phyloP scores from a whole-genome alignment of 2,329 filamentous ascomycete genomes.

The Clarireedia monteithiana region DNA sequence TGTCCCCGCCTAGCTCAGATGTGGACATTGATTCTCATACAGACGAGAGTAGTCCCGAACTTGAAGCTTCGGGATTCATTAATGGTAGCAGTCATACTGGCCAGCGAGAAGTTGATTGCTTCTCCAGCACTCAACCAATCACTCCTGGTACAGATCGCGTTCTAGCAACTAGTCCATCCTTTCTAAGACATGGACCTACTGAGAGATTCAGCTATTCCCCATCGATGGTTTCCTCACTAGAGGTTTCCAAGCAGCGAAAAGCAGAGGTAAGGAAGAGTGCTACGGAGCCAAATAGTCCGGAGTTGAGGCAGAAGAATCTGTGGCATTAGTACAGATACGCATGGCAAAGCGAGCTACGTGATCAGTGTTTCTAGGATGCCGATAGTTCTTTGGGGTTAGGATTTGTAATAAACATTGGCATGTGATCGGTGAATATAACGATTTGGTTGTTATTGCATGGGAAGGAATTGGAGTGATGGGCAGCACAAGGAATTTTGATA shows the following conservation, averaged over 20 bases:
- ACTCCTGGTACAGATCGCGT: slow-evolving; percentile 23
- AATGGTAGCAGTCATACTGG: neutral
- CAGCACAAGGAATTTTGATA: too few species aligned
- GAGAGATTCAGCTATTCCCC: slow-evolving; percentile 7
- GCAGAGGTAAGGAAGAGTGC: neutral
- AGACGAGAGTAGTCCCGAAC: slow-evolving; percentile 25
- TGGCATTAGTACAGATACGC: slow-evolving; percentile 11
- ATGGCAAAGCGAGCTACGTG: neutral
- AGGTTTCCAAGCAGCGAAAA: neutral
- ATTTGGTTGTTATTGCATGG: too few species aligned
- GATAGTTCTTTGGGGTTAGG: too few species aligned
- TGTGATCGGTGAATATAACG: too few species aligned
- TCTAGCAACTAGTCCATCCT: slow-evolving; percentile 23
- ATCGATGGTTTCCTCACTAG: neutral
- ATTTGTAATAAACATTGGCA: too few species aligned
- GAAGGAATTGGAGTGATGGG: too few species aligned
- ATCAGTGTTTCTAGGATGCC: neutral
- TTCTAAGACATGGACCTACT: slow-evolving; percentile 7
- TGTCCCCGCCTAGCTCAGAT: slow-evolving; percentile 22
- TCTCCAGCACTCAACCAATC: slow-evolving; percentile 24
- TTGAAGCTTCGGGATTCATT: slow-evolving; percentile 3
- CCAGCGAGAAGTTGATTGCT: slow-evolving; percentile 20
- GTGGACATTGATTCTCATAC: slow-evolving; percentile 26
- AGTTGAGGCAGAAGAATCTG: slow-evolving; percentile 15
- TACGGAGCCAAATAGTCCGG: slow-evolving; percentile 16